A percentile compares a stretch with the other conserved stretches of the same genome.
Conservation (phyloP, 345 rosid species). For the Clarkia xantiana region DNA sequence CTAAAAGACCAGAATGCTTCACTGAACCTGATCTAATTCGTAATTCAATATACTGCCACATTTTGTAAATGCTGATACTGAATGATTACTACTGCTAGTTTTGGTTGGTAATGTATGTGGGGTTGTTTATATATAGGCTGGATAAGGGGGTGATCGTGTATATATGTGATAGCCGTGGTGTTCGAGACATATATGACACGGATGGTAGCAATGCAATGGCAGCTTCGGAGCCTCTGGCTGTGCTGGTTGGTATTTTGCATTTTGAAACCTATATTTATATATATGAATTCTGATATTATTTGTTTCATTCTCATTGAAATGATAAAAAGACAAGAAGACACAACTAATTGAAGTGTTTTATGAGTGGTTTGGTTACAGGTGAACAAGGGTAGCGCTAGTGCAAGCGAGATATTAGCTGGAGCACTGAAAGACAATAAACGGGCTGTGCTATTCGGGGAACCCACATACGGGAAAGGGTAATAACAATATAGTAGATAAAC, state of each 20-base stretch:
- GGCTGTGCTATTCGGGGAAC: slow-evolving; percentile 73
- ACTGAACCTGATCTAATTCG: no score
- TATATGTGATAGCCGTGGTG: slow-evolving; percentile 72
- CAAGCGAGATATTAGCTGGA: slow-evolving; percentile 90
- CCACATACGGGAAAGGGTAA: slow-evolving; percentile 97
- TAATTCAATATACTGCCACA: no score
- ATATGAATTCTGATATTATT: no score
- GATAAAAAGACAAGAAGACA: no score
- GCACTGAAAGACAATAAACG: slow-evolving; percentile 93
- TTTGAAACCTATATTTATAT: no score
- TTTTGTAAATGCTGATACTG: no score
- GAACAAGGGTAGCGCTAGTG: slow-evolving; percentile 96
- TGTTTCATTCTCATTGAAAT: no score
- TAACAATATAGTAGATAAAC: no score
- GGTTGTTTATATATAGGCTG: slow-evolving; percentile 37
- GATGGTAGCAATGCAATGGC: slow-evolving; percentile 75
- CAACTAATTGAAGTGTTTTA: no score
- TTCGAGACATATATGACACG: slow-evolving; percentile 81
- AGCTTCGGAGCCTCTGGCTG: slow-evolving; percentile 71
- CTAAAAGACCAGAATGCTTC: no score
- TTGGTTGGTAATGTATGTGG: no score
- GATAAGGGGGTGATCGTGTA: slow-evolving; percentile 93
- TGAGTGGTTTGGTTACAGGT: slow-evolving; percentile 31
- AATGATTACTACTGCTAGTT: no score
- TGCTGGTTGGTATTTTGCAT: slow-evolving; percentile 36